phyloP scores from a whole-genome alignment of 371 early-diverging fungal genomes.

The Haplosporangium sp. region DNA sequence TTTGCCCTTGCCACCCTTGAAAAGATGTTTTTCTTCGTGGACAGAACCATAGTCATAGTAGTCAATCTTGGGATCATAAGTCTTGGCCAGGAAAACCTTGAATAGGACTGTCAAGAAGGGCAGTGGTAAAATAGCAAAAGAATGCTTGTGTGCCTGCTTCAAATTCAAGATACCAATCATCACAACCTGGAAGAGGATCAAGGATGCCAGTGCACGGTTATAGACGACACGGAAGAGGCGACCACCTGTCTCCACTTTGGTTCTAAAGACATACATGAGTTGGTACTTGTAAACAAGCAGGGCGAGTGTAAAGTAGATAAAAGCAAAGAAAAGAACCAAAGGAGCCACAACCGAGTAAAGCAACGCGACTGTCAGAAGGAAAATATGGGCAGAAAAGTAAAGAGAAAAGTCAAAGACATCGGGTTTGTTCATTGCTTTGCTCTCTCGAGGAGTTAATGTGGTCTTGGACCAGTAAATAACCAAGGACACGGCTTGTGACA shows the following conservation, averaged over 20 bases:
- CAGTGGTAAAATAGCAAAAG: conserved; percentile 67
- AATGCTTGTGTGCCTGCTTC: conserved; percentile 58
- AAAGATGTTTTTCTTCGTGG: conserved; percentile 38
- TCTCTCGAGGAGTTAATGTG: conserved; percentile 78
- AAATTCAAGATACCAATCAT: conserved; percentile 72
- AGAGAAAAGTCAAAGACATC: conserved; percentile 79
- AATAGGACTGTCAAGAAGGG: conserved; percentile 70
- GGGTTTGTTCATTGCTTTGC: conserved; percentile 60
- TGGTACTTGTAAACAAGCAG: conserved; percentile 82
- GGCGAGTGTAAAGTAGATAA: conserved; percentile 75
- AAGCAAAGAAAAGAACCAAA: conserved; percentile 78
- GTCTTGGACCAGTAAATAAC: conserved; percentile 50
- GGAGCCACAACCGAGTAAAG: conserved; percentile 85
- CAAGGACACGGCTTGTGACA: conserved; percentile 78
- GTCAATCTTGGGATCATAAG: conserved; percentile 65
- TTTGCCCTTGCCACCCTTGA: conserved; percentile 14
- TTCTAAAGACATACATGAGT: conserved; percentile 77
- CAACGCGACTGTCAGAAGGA: conserved; percentile 82
- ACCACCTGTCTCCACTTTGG: conserved; percentile 78
- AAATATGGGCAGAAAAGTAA: conserved; percentile 77
- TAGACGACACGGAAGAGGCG: conserved; percentile 82
- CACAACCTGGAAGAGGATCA: conserved; percentile 76
- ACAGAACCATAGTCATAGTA: conserved; percentile 58
- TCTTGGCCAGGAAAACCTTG: conserved; percentile 64
- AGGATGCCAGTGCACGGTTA: conserved; percentile 75